Percentiles rank a stretch among this genome's conserved stretches.
Conservation (phyloP, 768 basidiomycete genomes). For the Xerocomus spinulosus region DNA sequence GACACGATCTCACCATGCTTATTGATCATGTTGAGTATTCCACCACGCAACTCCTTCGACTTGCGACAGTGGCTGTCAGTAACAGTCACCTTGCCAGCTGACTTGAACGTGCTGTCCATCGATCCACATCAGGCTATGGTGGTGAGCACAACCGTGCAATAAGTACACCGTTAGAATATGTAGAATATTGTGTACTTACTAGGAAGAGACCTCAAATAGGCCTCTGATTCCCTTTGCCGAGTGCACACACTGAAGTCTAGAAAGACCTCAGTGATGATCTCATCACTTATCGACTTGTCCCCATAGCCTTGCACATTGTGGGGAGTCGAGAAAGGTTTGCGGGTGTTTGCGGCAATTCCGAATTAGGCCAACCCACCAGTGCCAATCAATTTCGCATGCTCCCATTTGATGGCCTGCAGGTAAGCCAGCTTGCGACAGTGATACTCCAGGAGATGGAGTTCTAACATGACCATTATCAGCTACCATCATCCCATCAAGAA, state of each 20-base stretch:
- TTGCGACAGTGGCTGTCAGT: neutral
- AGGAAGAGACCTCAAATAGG: neutral
- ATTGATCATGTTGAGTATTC: neutral
- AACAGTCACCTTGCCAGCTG: slow-evolving; percentile 9
- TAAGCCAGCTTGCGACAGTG: neutral
- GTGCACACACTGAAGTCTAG: too few species aligned
- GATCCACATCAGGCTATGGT: slow-evolving; percentile 9
- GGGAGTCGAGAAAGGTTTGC: neutral
- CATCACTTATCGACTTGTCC: neutral
- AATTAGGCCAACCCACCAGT: neutral
- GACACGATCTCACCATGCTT: neutral
- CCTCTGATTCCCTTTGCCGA: neutral
- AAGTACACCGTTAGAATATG: too few species aligned
- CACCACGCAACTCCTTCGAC: neutral
- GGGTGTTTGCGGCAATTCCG: neutral
- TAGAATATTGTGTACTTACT: too few species aligned
- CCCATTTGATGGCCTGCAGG: neutral
- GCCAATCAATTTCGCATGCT: neutral
- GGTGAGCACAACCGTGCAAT: neutral
- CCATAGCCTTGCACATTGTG: neutral
- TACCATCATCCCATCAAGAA: neutral
- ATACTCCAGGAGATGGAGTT: slow-evolving; percentile 2
- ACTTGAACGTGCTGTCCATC: slow-evolving; percentile 18
- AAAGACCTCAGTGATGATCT: neutral
- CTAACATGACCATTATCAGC: too few species aligned